Evolutionary conservation across 768 basidiomycete genomes (phyloP).

Genomic region (Tricholoma bakamatsutake): DNA sequence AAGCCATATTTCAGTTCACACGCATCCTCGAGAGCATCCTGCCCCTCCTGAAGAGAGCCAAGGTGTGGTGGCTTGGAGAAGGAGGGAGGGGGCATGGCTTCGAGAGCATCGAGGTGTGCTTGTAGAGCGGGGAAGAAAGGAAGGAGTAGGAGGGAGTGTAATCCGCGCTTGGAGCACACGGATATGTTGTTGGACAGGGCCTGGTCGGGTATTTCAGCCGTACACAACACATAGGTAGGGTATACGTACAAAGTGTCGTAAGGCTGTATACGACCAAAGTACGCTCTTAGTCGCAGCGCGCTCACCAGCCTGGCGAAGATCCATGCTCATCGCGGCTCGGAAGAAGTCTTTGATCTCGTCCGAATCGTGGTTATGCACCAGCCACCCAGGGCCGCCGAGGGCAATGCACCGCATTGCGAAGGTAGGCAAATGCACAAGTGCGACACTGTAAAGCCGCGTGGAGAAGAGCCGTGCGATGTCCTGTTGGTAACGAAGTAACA

Average conservation of each 20-base stretch:
- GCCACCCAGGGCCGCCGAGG: constrained; percentile 62
- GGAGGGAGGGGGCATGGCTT: constrained; percentile 46
- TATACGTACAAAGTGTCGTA: constrained; percentile 63
- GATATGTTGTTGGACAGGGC: constrained; percentile 66
- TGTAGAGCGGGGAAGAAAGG: constrained; percentile 57
- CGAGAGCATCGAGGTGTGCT: constrained; percentile 55
- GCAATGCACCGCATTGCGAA: constrained; percentile 60
- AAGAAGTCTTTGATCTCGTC: constrained; percentile 76
- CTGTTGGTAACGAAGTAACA: constrained; percentile 65
- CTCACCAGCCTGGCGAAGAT: constrained; percentile 72
- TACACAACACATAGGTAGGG: constrained; percentile 10
- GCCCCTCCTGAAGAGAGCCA: constrained; percentile 50
- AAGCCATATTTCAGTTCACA: constrained; percentile 50
- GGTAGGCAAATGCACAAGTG: constrained; percentile 62
- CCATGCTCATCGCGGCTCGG: constrained; percentile 65
- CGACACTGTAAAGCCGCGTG: constrained; percentile 57
- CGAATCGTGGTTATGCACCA: constrained; percentile 57
- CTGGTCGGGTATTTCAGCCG: constrained; percentile 25
- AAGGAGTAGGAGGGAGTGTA: constrained; percentile 61
- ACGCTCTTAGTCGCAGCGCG: constrained; percentile 77
- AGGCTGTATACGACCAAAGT: constrained; percentile 73
- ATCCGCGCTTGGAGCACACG: constrained; percentile 57
- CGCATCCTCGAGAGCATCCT: constrained; percentile 59
- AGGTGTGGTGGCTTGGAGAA: constrained; percentile 67
- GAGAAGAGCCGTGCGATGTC: constrained; percentile 74